Conservation (phyloP, 306 rosid species). For the Cucurbita ficifolia region DNA sequence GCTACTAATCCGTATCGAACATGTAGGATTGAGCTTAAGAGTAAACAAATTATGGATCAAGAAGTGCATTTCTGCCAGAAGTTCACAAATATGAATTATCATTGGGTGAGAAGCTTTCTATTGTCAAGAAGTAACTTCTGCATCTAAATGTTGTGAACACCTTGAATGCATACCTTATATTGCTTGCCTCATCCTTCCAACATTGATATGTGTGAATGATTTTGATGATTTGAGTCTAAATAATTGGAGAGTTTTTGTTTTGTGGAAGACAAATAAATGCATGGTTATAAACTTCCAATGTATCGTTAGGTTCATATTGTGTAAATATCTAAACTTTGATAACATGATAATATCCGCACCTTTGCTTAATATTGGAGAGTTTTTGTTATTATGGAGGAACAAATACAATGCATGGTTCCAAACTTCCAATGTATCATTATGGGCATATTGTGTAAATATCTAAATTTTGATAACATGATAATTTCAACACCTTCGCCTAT, state of each 20-base stretch:
- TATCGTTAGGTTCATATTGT: not conserved
- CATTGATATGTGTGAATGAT: not conserved
- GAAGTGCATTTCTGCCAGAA: slow-evolving; percentile 32
- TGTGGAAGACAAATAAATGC: not conserved
- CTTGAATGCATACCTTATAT: not conserved
- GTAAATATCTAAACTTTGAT: not conserved
- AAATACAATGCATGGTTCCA: not conserved
- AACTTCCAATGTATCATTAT: not conserved
- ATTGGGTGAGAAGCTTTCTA: slow-evolving; percentile 35
- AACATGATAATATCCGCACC: not conserved
- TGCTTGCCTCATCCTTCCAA: not conserved
- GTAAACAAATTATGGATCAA: slow-evolving; percentile 43
- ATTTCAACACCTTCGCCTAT: not conserved
- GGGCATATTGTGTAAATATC: not conserved
- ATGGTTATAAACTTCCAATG: not conserved
- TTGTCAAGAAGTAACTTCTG: not conserved
- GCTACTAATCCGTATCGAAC: slow-evolving; percentile 13
- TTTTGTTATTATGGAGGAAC: too few species aligned
- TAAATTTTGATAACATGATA: not conserved
- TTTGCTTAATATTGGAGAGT: not conserved
- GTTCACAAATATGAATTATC: slow-evolving; percentile 53
- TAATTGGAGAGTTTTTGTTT: not conserved
- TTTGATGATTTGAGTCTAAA: not conserved
- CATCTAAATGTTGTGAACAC: not conserved
- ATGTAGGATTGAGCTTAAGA: slow-evolving; percentile 25